Percentiles rank a stretch among this genome's conserved stretches.
phyloP scores from a whole-genome alignment of 257 asterid species.

The Rhazya stricta region DNA sequence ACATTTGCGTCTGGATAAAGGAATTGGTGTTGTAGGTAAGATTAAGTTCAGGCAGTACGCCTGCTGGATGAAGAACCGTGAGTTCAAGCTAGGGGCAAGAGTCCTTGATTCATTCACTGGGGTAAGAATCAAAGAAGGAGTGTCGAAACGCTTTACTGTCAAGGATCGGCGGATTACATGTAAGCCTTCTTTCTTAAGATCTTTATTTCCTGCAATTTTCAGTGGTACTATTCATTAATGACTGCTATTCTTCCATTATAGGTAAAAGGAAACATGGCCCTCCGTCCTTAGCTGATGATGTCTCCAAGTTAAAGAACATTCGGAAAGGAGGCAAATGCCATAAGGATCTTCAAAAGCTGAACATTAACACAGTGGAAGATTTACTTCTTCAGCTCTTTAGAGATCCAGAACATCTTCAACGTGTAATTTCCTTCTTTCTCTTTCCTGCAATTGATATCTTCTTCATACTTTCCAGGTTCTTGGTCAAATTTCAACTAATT shows the following conservation, averaged over 20 bases:
- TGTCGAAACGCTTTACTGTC: conserved; percentile 37
- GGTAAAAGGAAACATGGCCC: neutral
- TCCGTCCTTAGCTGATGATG: conserved; percentile 12
- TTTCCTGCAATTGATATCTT: neutral
- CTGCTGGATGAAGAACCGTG: conserved; percentile 30
- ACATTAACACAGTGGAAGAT: conserved; percentile 15
- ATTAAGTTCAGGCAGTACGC: conserved; percentile 34
- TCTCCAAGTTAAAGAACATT: conserved; percentile 10
- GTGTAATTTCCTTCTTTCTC: neutral
- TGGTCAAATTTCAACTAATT: neutral
- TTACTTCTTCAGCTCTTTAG: conserved; percentile 9
- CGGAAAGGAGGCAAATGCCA: neutral
- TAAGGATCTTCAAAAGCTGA: conserved; percentile 3
- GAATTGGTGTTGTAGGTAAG: conserved; percentile 26
- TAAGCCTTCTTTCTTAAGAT: conserved; percentile 31
- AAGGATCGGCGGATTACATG: conserved; percentile 35
- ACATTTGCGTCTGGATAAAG: conserved; percentile 25
- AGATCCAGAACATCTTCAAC: conserved; percentile 15
- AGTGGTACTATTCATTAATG: too few relatives aligned
- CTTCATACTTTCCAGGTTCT: neutral
- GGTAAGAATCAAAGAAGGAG: conserved; percentile 31
- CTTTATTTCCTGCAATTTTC: neutral
- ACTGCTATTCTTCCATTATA: conserved; percentile 1
- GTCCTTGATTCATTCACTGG: conserved; percentile 21
- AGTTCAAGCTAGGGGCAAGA: conserved; percentile 48